Evolutionary conservation across 768 basidiomycete genomes (phyloP), one percentile per base, ranked within the genome.

Genomic region (Hypholoma sublateritium): DNA sequence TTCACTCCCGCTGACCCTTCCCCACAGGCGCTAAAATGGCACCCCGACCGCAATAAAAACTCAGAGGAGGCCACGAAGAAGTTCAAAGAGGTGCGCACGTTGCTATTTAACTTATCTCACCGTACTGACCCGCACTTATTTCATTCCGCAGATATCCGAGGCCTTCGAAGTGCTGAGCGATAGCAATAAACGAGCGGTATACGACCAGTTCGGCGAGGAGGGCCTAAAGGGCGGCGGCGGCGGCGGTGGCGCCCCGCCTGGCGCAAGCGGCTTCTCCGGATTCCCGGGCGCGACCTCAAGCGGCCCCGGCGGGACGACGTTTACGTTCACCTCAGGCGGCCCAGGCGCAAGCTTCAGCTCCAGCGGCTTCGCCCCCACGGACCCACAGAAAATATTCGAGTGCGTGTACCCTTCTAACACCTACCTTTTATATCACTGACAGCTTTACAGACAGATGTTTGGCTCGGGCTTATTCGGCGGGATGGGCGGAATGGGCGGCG

Each of bases 111-210:
- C 34, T 14, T 24, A 50, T 7, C 1, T 7, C 17, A 5, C 43
- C 17, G 3, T 32, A 21, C 25, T 36, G 28, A 22, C 12, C 13
- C 61, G n/a, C n/a, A n/a, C n/a, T n/a, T n/a, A 44, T 36, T 25
- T 50, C 16, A 49, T 48, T 34, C 17, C 37, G 16, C 49, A 96
- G 89, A 83, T 98, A 45, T 91, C 91, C 32, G 96, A 98, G 76
- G 95, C 94, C 0, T 98, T 96, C 65, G 96, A 98, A 69, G 95
- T 96, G 25, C 85, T 98, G 55, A 91, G 82, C 50, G 94, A 97
- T 72, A 84, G 85, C 70, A 79, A 93, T 68, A 94, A 93, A 66
- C 88, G 92, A 21, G 74, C 89, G 0, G 68, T 93, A 6, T 98
- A 95, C 62, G 95, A 97, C 71, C 93, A 97, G 63, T 88, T 95